These are phyloP conservation scores for Calophaca sinica DNA, from an alignment of 306 rosid genomes.

Conservation along the genomic window DNA sequence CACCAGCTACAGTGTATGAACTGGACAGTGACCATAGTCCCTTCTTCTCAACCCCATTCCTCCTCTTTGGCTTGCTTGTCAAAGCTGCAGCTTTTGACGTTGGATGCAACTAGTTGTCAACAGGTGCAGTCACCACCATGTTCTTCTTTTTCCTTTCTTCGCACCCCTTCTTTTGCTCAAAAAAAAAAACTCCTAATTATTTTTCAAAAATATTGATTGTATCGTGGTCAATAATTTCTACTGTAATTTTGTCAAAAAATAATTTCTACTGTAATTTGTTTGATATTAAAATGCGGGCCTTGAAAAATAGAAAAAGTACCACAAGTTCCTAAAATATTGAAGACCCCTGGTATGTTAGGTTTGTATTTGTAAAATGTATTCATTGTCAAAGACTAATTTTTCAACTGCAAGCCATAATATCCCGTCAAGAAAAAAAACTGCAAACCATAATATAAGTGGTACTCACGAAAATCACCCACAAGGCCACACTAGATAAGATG, in stretches of 20 bases:
- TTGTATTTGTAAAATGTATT: too few species aligned
- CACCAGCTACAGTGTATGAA: conserved; percentile 65
- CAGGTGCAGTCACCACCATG: background rate
- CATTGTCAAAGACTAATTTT: too few species aligned
- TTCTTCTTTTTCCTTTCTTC: background rate
- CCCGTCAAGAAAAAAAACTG: too few species aligned
- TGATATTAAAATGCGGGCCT: background rate
- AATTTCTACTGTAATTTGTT: conserved; percentile 20
- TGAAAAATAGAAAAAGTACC: background rate
- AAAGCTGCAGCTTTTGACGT: conserved; percentile 59
- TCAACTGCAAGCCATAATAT: too few species aligned
- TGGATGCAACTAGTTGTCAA: conserved; percentile 45
- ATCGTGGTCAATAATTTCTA: conserved; percentile 23
- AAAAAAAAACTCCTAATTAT: background rate
- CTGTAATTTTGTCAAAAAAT: too few species aligned
- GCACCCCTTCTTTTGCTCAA: background rate
- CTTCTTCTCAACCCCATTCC: conserved; percentile 81
- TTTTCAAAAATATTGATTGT: conserved; percentile 31
- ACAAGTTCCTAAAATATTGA: background rate
- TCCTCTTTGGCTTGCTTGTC: conserved; percentile 79
- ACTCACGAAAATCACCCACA: too few species aligned
- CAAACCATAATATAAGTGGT: too few species aligned
- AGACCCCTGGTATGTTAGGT: background rate
- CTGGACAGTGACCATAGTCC: conserved; percentile 88
- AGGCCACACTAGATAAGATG: too few species aligned